These are phyloP conservation scores for Globisporangium emineosum DNA, from an alignment of 352 stramenopile genomes.

Conservation along the genomic window DNA sequence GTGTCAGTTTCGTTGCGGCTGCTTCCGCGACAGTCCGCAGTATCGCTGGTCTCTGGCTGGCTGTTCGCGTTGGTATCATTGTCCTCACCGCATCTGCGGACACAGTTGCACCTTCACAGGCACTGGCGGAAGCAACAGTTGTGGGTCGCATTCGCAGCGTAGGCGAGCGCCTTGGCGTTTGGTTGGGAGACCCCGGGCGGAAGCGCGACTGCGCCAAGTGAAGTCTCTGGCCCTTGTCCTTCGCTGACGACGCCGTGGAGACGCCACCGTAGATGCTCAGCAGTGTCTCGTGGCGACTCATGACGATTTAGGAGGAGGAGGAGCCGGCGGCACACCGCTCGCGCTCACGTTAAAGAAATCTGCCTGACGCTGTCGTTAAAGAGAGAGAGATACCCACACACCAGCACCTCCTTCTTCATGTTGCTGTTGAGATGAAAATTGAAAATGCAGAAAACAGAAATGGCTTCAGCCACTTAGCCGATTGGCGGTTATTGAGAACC, in stretches of 20 bases:
- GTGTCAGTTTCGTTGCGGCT: not conserved
- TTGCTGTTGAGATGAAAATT: no score
- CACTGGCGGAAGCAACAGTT: not conserved
- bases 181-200: not conserved
- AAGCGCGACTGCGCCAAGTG: not conserved
- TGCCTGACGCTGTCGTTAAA: not conserved
- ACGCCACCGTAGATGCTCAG: slow-evolving; percentile 6
- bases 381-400: no score
- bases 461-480: no score
- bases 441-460: no score
- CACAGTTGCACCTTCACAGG: not conserved
- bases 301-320: not conserved
- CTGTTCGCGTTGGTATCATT: no score
- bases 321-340: no score
- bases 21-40: not conserved
- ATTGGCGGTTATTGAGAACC: no score
- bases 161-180: not conserved
- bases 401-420: no score
- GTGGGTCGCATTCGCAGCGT: not conserved
- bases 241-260: not conserved
- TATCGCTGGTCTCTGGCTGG: not conserved
- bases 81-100: not conserved
- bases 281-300: slow-evolving; percentile 10
- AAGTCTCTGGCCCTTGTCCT: not conserved
- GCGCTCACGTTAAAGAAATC: not conserved